Percentiles rank a stretch among this genome's conserved stretches.
These are phyloP conservation scores for Trichosporon ovoides DNA, from an alignment of 1,284 basidiomycete species.

Conservation along the genomic window DNA sequence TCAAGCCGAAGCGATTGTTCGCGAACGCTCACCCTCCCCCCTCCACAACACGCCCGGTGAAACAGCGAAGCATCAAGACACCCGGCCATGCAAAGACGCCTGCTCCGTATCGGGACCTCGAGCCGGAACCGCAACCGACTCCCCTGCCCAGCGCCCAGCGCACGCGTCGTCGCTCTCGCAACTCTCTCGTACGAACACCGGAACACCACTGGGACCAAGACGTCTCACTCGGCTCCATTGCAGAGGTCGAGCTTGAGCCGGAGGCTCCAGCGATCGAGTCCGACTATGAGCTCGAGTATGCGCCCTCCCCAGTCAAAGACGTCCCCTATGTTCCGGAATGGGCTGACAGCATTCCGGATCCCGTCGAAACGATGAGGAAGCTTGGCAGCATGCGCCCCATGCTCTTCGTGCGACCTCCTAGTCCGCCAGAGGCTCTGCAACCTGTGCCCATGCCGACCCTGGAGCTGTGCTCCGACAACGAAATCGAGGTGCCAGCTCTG, in stretches of 20 bases:
- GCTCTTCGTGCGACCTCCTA: not conserved
- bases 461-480: slow-evolving; percentile 9
- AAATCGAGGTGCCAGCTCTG: slow-evolving; percentile 14
- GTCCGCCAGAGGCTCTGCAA: not conserved
- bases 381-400: slow-evolving; percentile 14
- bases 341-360: slow-evolving; percentile 14
- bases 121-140: slow-evolving; percentile 24
- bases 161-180: slow-evolving; percentile 23
- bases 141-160: slow-evolving; percentile 40
- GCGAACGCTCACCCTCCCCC: slow-evolving; percentile 9
- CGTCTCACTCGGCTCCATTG: slow-evolving; percentile 32
- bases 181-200: slow-evolving; percentile 5
- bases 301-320: slow-evolving; percentile 8
- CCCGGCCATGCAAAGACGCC: slow-evolving; percentile 14
- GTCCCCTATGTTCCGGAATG: slow-evolving; percentile 16
- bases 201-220: slow-evolving; percentile 37
- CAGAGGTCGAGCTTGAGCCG: slow-evolving; percentile 24
- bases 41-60: slow-evolving; percentile 4
- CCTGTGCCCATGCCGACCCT: slow-evolving; percentile 2
- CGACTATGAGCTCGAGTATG: slow-evolving; percentile 21
- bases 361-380: slow-evolving; percentile 12
- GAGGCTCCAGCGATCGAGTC: not conserved
- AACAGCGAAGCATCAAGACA: slow-evolving; percentile 10
- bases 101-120: slow-evolving; percentile 5
- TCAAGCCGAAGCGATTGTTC: slow-evolving; percentile 22